Percentiles rank a stretch among this genome's conserved stretches.
These are phyloP conservation scores for Lodderomyces margitis DNA, from an alignment of 1,139 yeast species.

Conservation along the genomic window DNA sequence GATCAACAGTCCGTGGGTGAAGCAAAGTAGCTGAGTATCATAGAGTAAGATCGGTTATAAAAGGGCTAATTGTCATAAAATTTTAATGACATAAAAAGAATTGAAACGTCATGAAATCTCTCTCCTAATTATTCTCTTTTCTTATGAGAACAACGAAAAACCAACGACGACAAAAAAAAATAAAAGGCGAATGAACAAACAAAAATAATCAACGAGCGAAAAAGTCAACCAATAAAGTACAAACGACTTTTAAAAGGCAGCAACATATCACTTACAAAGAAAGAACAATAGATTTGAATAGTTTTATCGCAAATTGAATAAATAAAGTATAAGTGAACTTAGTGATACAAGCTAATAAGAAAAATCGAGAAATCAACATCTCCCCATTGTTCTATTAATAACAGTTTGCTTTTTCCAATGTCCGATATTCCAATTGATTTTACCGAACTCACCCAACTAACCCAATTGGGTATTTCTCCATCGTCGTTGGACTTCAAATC, in stretches of 20 bases:
- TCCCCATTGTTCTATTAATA: not conserved
- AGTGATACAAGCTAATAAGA: too few relatives aligned
- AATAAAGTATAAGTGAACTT: too few relatives aligned
- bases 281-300: too few relatives aligned
- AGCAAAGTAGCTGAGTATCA: too few relatives aligned
- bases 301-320: too few relatives aligned
- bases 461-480: conserved; percentile 79
- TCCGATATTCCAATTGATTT: conserved; percentile 91
- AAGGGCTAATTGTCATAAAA: too few relatives aligned
- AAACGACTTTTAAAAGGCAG: too few relatives aligned
- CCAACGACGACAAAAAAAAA: not conserved
- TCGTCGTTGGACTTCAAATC: conserved; percentile 87
- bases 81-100: not conserved
- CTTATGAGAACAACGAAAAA: not conserved
- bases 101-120: not conserved
- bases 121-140: not conserved
- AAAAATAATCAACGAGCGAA: not conserved
- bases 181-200: not conserved
- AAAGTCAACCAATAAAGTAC: not conserved
- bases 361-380: not conserved
- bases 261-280: too few relatives aligned
- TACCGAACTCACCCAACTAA: conserved; percentile 88
- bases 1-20: too few relatives aligned
- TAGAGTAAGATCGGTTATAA: not conserved
- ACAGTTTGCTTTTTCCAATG: conserved; percentile 18